These are phyloP conservation scores for Daldinia sp. DNA, from an alignment of 2,329 filamentous ascomycete genomes.

Conservation along the genomic window DNA sequence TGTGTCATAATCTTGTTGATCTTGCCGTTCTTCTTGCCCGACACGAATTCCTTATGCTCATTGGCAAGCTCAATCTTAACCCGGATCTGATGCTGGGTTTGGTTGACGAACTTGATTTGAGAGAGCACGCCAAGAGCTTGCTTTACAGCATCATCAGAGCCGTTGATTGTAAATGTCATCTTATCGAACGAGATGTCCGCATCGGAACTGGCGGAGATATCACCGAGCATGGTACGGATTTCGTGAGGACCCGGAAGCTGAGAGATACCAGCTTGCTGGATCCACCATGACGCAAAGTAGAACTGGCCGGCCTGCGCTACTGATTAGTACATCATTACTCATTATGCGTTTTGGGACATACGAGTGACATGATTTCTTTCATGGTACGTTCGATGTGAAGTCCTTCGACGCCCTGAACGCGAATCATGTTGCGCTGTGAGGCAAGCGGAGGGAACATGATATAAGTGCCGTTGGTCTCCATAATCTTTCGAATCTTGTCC, in stretches of 20 bases:
- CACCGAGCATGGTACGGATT: conserved; percentile 88
- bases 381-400: conserved; percentile 95
- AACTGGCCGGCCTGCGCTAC: conserved; percentile 85
- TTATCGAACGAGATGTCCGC: conserved; percentile 96
- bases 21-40: conserved; percentile 99
- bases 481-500: conserved; percentile 97
- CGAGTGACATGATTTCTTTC: conserved; percentile 93
- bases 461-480: conserved; percentile 95
- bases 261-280: conserved; percentile 79
- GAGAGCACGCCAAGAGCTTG: conserved; percentile 94
- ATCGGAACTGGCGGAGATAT: conserved; percentile 96
- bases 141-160: conserved; percentile 96
- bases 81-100: conserved; percentile 90
- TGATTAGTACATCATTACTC: conserved; percentile 43
- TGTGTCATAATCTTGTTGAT: conserved; percentile 99
- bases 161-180: conserved; percentile 91
- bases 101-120: conserved; percentile 87
- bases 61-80: conserved; percentile 99
- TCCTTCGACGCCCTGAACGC: conserved; percentile 93
- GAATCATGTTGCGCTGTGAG: conserved; percentile 83
- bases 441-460: conserved; percentile 92
- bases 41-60: conserved; percentile 99
- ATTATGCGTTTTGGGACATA: conserved; percentile 59
- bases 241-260: conserved; percentile 75
- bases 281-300: conserved; percentile 97